Evolutionary conservation across 257 asterid genomes (phyloP).

Genomic region (Solanum acaule): DNA sequence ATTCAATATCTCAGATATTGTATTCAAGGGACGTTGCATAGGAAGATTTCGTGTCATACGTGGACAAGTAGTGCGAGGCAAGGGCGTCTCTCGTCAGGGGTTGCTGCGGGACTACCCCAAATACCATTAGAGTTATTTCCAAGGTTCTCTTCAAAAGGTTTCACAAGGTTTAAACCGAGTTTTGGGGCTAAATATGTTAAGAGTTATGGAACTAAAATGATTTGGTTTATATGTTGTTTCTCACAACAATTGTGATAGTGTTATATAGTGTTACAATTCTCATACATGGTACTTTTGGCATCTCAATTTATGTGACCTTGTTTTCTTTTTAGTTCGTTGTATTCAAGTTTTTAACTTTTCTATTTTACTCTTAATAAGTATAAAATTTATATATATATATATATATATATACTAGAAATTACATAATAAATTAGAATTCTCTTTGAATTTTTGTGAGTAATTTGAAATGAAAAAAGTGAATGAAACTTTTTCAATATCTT

Average conservation of each 20-base stretch:
- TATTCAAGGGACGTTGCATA: conserved; percentile 35
- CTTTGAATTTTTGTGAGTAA: no score
- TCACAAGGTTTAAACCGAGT: not conserved
- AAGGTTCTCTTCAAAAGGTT: conserved; percentile 26
- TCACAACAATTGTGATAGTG: not conserved
- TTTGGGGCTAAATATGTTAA: not conserved
- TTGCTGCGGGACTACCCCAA: conserved; percentile 78
- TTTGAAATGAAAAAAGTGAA: no score
- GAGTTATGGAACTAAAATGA: not conserved
- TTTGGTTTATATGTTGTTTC: not conserved
- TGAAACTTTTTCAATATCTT: no score
- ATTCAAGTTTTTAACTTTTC: no score
- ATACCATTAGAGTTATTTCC: conserved; percentile 60
- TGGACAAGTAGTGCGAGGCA: conserved; percentile 62
- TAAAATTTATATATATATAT: no score
- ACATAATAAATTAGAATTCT: no score
- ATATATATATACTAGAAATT: no score
- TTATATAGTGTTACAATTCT: not conserved
- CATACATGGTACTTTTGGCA: not conserved
- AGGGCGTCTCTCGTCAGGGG: conserved; percentile 84
- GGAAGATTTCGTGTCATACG: conserved; percentile 59
- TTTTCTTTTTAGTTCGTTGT: not conserved
- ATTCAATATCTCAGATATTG: no score
- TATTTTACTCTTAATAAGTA: no score
- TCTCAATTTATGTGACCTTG: not conserved